A percentile compares a stretch with the other conserved stretches of the same genome.
Conservation (phyloP, 129 eudicot genomes). For the Lactuca saligna region DNA sequence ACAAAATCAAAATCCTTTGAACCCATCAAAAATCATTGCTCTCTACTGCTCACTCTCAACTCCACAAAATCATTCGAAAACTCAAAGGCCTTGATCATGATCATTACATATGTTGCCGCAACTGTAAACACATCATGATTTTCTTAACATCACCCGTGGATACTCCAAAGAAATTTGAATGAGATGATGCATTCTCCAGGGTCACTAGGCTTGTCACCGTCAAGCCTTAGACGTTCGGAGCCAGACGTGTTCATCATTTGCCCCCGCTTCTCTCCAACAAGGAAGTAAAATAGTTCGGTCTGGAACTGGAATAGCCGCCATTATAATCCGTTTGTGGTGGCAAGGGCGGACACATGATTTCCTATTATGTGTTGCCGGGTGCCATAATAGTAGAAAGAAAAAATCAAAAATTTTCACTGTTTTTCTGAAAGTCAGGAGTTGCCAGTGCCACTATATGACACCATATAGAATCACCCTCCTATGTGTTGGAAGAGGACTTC, state of each 20-base stretch:
- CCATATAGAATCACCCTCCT: too few species aligned
- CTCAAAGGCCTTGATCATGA: conserved; percentile 50
- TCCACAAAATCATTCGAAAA: conserved; percentile 29
- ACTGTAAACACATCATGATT: conserved; percentile 41
- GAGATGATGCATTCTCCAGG: conserved; percentile 15
- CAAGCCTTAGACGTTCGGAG: too few species aligned
- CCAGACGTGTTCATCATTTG: neutral
- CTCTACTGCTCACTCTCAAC: too few species aligned
- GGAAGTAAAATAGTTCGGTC: conserved; percentile 34
- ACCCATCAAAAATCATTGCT: too few species aligned
- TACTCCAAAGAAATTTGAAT: conserved; percentile 16
- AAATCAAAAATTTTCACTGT: too few species aligned
- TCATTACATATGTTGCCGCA: conserved; percentile 42
- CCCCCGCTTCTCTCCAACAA: conserved; percentile 52
- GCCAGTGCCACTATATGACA: too few species aligned
- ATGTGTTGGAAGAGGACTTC: neutral
- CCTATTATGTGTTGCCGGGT: too few species aligned
- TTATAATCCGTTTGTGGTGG: conserved; percentile 25
- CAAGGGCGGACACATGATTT: too few species aligned
- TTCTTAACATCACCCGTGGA: conserved; percentile 51
- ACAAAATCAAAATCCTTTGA: too few species aligned
- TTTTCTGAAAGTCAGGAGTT: too few species aligned
- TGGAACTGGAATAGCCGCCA: conserved; percentile 29
- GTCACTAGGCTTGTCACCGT: neutral
- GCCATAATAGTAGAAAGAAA: too few species aligned